Base-by-base conservation (phyloP, 2,329 filamentous ascomycete genomes). In the Sclerotinia spermophila region DNA sequence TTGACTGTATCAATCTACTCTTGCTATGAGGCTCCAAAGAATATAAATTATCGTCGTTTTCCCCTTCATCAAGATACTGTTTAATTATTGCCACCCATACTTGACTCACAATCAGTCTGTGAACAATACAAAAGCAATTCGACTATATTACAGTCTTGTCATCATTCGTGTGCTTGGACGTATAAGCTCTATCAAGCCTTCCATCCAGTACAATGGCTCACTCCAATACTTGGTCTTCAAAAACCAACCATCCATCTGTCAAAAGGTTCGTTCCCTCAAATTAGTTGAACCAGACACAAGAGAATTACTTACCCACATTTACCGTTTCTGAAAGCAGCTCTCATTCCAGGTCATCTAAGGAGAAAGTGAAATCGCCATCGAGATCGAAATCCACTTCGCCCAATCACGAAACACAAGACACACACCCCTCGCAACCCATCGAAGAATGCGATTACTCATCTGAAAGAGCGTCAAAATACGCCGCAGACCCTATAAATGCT, bases 171-270 rank as follows among this genome's bases (percentile, higher is more conserved):
- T 51, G 10, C n/a, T 19, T 40, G 51, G 7, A 24, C 8, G 24
- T 10, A 53, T 30, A 51, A 40, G 6, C 33, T 45, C 38, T 40
- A 19, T 19, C 21, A 40, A 44, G 17, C n/a, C 35, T 53, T 30
- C 33, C 48, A 48, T 27, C 19, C 15, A 21, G 8, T 7, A 51
- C 60, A 33, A 69, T 66, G 60, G 68, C 59, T 27, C 56, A 40
- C 7, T 66, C 60, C 17, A 40, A 69, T 44, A 21, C 60, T 40
- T 66, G 60, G 60, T 69, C 68, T 24, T 66, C 60, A 2, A n/a
- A 27, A 30, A 66, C 40, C 19, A 69, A 45, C 27, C 17, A 27
- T 40, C 48, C 48, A n/a, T 69, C 68, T 66, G 48, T 45, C 33
- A 45, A 69, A 7, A 40, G 58, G 60, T 69, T 66, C 21, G 40